These are phyloP conservation scores for Penicillium waksmanii DNA, from an alignment of 495 filamentous ascomycete species.

Conservation along the genomic window DNA sequence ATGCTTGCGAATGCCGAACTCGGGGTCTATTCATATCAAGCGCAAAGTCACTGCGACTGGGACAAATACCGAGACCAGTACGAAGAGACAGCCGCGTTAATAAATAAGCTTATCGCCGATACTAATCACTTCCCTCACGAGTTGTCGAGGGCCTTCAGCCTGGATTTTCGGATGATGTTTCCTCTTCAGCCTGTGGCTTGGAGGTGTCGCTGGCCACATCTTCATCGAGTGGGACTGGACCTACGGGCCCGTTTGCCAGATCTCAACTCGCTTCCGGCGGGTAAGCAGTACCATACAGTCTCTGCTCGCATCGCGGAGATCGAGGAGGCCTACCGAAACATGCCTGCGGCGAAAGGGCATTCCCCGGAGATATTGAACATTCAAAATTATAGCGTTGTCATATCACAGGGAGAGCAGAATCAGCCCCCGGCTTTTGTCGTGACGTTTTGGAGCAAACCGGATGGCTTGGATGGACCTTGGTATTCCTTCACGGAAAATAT, in stretches of 20 bases:
- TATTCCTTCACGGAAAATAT: constrained; percentile 15
- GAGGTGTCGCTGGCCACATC: constrained; percentile 28
- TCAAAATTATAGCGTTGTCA: constrained; percentile 16
- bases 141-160: constrained; percentile 11
- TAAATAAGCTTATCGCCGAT: constrained; percentile 16
- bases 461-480: constrained; percentile 12
- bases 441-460: constrained; percentile 17
- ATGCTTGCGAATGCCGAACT: constrained; percentile 13
- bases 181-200: constrained; percentile 25
- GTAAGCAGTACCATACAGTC: constrained; percentile 21
- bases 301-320: constrained; percentile 25
- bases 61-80: constrained; percentile 14
- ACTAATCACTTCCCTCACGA: constrained; percentile 13
- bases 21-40: constrained; percentile 15
- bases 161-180: constrained; percentile 27
- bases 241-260: constrained; percentile 13
- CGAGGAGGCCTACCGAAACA: constrained; percentile 16
- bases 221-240: constrained; percentile 24
- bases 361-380: constrained; percentile 21
- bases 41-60: constrained; percentile 22
- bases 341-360: neutral
- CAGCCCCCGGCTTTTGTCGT: constrained; percentile 8
- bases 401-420: neutral
- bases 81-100: constrained; percentile 16
- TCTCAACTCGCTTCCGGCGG: constrained; percentile 19